Evolutionary conservation across 768 basidiomycete genomes (phyloP), one percentile per base, ranked within the genome.

Genomic region (Russula ochroleuca): DNA sequence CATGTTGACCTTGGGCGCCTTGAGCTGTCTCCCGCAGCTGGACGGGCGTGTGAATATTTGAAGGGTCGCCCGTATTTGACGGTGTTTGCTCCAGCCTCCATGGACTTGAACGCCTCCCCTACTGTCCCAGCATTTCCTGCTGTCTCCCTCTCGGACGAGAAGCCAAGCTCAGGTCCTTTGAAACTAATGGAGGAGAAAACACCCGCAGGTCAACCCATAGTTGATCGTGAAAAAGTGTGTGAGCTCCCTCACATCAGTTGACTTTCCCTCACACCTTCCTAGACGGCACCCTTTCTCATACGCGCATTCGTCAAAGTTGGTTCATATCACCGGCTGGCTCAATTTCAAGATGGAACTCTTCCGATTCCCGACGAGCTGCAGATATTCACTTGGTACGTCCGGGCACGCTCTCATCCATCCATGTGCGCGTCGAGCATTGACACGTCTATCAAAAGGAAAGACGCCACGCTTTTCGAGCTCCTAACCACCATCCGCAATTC

Each of bases 291-390:
- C 7, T 93, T 93, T 73, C 83, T 93, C 59, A 84, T 93, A 40
- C 83, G 91, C 55, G 79, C 90, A 15, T 93, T 93, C 72, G 81
- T 92, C 61, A 92, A 91, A 81, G 83, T 90, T 43, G 89, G 88
- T 21, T 77, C 83, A 41, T 91, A 90, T 72, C 91, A 92, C 72
- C 81, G 87, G 47, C 75, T 90, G 25, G 74, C 78, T 4, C 78
- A 89, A 60, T 93, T 93, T 68, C 89, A 93, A 70, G 89, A 92
- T 63, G 85, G 88, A 0, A 80, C 82, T 2, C 78, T 88, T 3
- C 91, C 91, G 8, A 85, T 85, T 2, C 85, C 85, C 7, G 91
- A 93, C 65, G 91, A 93, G 70, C 86, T 90, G 52, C 90, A 92
- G 70, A 75, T 93, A 38, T 92, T 87, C 69, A 87, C 88, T 8